Evolutionary conservation across 1,284 basidiomycete genomes (phyloP).

Genomic region (Mycena sp.): DNA sequence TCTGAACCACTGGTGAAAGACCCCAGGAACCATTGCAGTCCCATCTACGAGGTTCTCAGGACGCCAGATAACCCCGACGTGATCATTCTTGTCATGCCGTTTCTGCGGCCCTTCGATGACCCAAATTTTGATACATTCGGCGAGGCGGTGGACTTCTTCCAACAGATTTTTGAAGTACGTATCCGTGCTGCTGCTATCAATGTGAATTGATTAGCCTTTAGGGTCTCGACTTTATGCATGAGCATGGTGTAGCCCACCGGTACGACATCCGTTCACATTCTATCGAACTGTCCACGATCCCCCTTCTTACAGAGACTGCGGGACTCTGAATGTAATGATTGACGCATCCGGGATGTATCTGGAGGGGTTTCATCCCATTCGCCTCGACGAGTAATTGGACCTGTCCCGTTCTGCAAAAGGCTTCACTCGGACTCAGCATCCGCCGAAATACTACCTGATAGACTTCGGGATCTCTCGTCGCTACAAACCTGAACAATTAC

Average conservation of each 20-base stretch:
- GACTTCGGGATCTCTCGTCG: conserved; percentile 25
- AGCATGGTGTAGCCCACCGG: conserved; percentile 26
- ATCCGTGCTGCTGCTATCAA: neutral
- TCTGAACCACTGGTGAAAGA: conserved; percentile 11
- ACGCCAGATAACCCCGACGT: conserved; percentile 2
- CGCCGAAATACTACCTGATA: conserved; percentile 29
- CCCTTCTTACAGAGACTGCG: conserved; percentile 10
- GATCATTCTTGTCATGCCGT: conserved; percentile 35
- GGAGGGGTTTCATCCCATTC: conserved; percentile 20
- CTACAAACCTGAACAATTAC: conserved; percentile 4
- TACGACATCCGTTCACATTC: neutral
- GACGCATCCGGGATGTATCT: conserved; percentile 19
- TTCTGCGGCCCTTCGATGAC: conserved; percentile 23
- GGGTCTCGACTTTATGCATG: conserved; percentile 41
- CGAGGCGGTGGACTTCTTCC: conserved; percentile 42
- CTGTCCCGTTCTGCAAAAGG: conserved; percentile 8
- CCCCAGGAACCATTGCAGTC: conserved; percentile 41
- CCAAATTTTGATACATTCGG: conserved; percentile 23
- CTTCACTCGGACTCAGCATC: conserved; percentile 21
- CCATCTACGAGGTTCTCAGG: conserved; percentile 31
- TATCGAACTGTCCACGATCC: neutral
- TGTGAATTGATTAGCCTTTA: conserved; percentile 5
- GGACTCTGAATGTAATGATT: conserved; percentile 19
- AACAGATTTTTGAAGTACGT: conserved; percentile 46
- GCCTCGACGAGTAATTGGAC: neutral